These are phyloP conservation scores for Pichia paraexigua DNA, from an alignment of 805 yeast genomes.

Conservation along the genomic window DNA sequence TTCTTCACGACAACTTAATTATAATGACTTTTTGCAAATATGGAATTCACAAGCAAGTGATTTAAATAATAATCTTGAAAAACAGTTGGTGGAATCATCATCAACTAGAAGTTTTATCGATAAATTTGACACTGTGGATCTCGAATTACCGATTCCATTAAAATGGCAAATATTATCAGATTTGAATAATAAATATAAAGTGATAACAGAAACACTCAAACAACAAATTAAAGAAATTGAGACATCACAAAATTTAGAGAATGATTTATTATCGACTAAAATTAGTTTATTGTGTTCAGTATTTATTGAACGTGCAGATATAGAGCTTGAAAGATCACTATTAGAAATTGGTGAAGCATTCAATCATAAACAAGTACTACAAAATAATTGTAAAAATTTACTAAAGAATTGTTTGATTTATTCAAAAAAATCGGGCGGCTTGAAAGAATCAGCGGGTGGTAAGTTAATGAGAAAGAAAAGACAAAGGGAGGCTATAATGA, in stretches of 20 bases:
- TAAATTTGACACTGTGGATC: slow-evolving; percentile 15
- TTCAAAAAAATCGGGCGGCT: slow-evolving; percentile 42
- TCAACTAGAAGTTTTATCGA: slow-evolving; percentile 38
- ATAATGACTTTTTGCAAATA: slow-evolving; percentile 21
- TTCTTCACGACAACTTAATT: slow-evolving; percentile 24
- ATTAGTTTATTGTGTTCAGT: slow-evolving; percentile 34
- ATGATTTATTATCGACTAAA: slow-evolving; percentile 17
- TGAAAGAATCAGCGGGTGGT: slow-evolving; percentile 39
- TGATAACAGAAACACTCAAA: slow-evolving; percentile 31
- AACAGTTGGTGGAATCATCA: slow-evolving; percentile 35
- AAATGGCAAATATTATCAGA: slow-evolving; percentile 35
- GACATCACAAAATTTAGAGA: slow-evolving; percentile 8
- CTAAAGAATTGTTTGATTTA: slow-evolving; percentile 39
- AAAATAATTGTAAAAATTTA: slow-evolving; percentile 34
- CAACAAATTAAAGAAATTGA: slow-evolving; percentile 17
- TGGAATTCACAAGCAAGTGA: slow-evolving; percentile 29
- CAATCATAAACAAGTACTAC: slow-evolving; percentile 26
- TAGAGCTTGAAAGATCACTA: slow-evolving; percentile 42
- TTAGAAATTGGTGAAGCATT: slow-evolving; percentile 26
- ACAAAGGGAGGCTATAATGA: slow-evolving; percentile 36
- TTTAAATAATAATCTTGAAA: slow-evolving; percentile 28
- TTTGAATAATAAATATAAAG: slow-evolving; percentile 32
- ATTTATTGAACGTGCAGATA: slow-evolving; percentile 43
- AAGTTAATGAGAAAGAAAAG: slow-evolving; percentile 35
- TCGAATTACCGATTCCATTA: slow-evolving; percentile 11